Conservation (phyloP, 441 rosid genomes). For the Corymbia citriodora region DNA sequence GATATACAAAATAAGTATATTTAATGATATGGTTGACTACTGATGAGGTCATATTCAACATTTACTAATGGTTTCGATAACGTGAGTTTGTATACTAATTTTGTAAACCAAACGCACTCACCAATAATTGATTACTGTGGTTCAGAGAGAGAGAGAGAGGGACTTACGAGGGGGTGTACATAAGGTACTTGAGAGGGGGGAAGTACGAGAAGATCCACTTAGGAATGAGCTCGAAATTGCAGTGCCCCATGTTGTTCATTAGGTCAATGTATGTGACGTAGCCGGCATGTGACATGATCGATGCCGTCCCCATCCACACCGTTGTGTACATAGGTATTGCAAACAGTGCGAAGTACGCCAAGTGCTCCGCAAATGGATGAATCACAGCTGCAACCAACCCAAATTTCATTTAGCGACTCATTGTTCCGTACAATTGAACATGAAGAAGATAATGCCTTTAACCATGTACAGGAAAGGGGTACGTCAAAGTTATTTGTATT, state of each 20-base stretch:
- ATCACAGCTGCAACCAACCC: constrained; percentile 21
- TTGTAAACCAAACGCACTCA: background rate
- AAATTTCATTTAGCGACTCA: background rate
- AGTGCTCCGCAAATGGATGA: constrained; percentile 39
- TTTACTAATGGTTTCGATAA: background rate
- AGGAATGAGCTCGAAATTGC: constrained; percentile 26
- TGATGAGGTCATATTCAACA: background rate
- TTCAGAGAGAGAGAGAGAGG: background rate
- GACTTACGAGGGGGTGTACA: constrained; percentile 34
- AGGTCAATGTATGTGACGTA: constrained; percentile 28
- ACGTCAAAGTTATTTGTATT: background rate
- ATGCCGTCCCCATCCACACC: constrained; percentile 18
- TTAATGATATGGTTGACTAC: background rate
- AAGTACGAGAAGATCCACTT: constrained; percentile 16
- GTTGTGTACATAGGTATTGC: constrained; percentile 21
- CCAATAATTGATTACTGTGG: background rate
- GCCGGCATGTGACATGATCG: constrained; percentile 13
- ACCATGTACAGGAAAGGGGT: background rate
- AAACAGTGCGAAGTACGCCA: constrained; percentile 29
- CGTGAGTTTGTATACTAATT: background rate
- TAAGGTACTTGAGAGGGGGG: constrained; percentile 29
- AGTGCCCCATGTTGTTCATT: constrained; percentile 31
- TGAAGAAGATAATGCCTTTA: background rate
- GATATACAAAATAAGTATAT: background rate
- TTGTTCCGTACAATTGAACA: background rate